These are phyloP conservation scores for Choiromyces venosus DNA, from an alignment of 495 filamentous ascomycete genomes.

Conservation along the genomic window DNA sequence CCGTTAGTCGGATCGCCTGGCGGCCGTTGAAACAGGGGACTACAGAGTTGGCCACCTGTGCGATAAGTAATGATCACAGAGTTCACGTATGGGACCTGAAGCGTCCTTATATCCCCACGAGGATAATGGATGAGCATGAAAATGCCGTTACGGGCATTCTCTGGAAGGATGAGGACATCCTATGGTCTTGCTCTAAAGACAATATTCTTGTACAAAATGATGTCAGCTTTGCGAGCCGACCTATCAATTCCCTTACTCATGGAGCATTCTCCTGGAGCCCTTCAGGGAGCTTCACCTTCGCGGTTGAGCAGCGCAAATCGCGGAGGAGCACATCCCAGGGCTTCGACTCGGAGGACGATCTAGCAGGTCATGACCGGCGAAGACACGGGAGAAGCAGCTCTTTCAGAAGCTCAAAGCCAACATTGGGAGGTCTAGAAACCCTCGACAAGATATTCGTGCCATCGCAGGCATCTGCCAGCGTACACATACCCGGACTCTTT, in stretches of 20 bases:
- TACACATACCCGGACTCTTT: constrained; percentile 30
- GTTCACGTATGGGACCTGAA: constrained; percentile 92
- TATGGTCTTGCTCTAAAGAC: constrained; percentile 86
- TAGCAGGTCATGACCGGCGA: constrained; percentile 29
- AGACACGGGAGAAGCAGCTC: constrained; percentile 31
- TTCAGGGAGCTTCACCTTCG: constrained; percentile 35
- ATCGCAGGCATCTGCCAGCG: constrained; percentile 32
- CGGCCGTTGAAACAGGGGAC: constrained; percentile 57
- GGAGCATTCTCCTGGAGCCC: constrained; percentile 53
- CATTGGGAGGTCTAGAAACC: constrained; percentile 27
- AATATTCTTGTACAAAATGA: constrained; percentile 85
- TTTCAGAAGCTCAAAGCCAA: constrained; percentile 28
- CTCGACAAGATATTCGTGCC: constrained; percentile 29
- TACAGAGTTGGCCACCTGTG: constrained; percentile 63
- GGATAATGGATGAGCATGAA: constrained; percentile 73
- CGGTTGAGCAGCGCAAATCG: constrained; percentile 27
- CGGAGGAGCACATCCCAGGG: constrained; percentile 17
- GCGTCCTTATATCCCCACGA: constrained; percentile 75
- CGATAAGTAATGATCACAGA: constrained; percentile 59
- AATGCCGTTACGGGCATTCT: constrained; percentile 67
- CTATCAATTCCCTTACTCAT: constrained; percentile 65
- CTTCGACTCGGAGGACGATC: constrained; percentile 39
- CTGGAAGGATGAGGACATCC: constrained; percentile 82
- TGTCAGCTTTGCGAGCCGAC: constrained; percentile 70
- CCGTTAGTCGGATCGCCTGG: constrained; percentile 77